Conservation (phyloP, 129 eudicot genomes). For the Tagetes erecta region DNA sequence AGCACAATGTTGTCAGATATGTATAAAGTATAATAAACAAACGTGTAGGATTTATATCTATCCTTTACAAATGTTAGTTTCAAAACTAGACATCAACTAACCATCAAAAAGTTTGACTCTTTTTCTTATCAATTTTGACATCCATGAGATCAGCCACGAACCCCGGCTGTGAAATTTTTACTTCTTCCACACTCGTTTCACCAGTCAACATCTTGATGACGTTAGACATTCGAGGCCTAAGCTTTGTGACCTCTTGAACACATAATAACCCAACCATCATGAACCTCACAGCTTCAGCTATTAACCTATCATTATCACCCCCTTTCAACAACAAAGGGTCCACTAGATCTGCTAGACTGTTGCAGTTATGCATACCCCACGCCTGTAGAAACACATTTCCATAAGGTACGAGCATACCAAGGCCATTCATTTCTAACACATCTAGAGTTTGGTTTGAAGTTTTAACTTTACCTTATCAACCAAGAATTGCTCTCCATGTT, state of each 20-base stretch:
- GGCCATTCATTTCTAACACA: background rate
- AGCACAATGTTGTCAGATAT: conserved; percentile 5
- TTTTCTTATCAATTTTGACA: conserved; percentile 45
- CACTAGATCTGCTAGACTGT: conserved; percentile 45
- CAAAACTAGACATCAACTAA: conserved; percentile 15
- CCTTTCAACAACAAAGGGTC: conserved; percentile 58
- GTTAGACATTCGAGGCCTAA: conserved; percentile 64
- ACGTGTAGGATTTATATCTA: conserved; percentile 19
- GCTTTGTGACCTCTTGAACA: conserved; percentile 68
- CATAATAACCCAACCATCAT: conserved; percentile 77
- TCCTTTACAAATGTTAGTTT: conserved; percentile 28
- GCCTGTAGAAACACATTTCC: conserved; percentile 44
- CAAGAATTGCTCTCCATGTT: conserved; percentile 67
- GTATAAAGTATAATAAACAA: conserved; percentile 5
- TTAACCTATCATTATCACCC: conserved; percentile 38
- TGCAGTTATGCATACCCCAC: conserved; percentile 62
- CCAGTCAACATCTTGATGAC: conserved; percentile 56
- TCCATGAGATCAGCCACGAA: conserved; percentile 66
- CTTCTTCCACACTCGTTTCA: conserved; percentile 36
- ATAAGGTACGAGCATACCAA: background rate
- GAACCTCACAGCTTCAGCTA: conserved; percentile 50
- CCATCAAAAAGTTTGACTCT: conserved; percentile 36
- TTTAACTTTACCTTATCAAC: conserved; percentile 67
- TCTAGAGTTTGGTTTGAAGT: background rate
- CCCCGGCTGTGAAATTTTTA: conserved; percentile 65